These are phyloP conservation scores for Sphagnum fallax DNA, from an alignment of 228 moss, liverwort and hornwort species.

Conservation along the genomic window DNA sequence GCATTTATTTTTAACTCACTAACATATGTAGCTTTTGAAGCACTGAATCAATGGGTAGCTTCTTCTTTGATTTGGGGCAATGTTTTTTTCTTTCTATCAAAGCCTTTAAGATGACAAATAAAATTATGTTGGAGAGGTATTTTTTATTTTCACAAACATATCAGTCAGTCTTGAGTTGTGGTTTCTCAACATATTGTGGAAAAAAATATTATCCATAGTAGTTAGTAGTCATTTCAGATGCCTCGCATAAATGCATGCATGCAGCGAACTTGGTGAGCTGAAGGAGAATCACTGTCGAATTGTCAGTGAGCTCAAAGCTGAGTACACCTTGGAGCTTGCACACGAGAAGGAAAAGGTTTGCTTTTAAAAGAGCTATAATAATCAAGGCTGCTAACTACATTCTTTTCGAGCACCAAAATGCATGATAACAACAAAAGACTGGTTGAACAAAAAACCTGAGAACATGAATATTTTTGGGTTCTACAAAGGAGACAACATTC, in stretches of 20 bases:
- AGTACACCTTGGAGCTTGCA: conserved; percentile 85
- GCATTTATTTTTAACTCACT: neutral
- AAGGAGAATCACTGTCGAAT: conserved; percentile 82
- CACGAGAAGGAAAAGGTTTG: conserved; percentile 98
- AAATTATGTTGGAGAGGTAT: too few species aligned
- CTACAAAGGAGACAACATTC: too few species aligned
- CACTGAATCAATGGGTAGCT: neutral
- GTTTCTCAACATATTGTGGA: too few species aligned
- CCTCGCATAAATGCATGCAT: conserved; percentile 14
- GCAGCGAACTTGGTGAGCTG: conserved; percentile 94
- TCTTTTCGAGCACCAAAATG: neutral
- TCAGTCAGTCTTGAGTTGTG: too few species aligned
- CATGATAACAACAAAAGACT: neutral
- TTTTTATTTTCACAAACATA: too few species aligned
- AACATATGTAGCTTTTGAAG: neutral
- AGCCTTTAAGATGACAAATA: too few species aligned
- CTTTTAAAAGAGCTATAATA: conserved; percentile 8
- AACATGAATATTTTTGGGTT: too few species aligned
- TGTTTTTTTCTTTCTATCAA: too few species aligned
- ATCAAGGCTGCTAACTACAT: neutral
- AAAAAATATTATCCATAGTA: too few species aligned
- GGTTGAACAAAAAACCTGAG: too few species aligned
- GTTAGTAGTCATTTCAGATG: neutral
- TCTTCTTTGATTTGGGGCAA: neutral
- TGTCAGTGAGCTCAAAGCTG: conserved; percentile 88